Base-by-base conservation (phyloP, 305 asterid genomes). In the Ilex paraguariensis region DNA sequence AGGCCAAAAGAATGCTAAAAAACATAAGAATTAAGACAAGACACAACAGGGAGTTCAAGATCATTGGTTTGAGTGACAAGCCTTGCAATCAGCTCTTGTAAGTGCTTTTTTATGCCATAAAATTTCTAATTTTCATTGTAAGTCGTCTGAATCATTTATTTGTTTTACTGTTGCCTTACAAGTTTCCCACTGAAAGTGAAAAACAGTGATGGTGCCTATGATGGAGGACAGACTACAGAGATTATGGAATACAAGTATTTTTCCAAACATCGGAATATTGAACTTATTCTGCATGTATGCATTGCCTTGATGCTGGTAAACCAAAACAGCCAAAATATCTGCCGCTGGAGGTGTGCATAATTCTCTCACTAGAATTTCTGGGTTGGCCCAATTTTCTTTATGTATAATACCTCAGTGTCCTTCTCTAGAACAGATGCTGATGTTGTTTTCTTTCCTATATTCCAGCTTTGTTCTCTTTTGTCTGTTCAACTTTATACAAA, bases 401-500 rank as follows among this genome's bases (percentile, higher is more conserved):
- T 15, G 6, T 14, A 52, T 14, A 3, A 7, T 7, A 21, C 12
- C 5, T 57, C 58, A 45, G 40, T 49, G 32, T 17, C 54, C 54
- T 56, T 31, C 54, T 56, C 60, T 32, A 49, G 44, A 61, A 39
- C 66, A 67, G 68, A 75, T 49, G 69, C 72, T 63, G 59, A 56
- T 61, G 50, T 21, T n/a, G 57, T 65, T 64, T 21, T 72, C 68
- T 56, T 57, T 70, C 64, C 72, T 67, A 21, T 59, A 57, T 54
- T 76, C 57, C 81, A 93, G 99, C 84, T 93, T 63, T 93, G 96
- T 67, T 81, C 87, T 62, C 76, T 93, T 66, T 87, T 93, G 60
- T 79, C 97, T 60, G 95, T 90, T 72, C 97, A 93, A 79, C 79
- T 95, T 73, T 93, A 93, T 81, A 90, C 80, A 62, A 93, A 84